A percentile compares a stretch with the other conserved stretches of the same genome.
phyloP scores from a whole-genome alignment of 2,329 filamentous ascomycete species.

The Trichoderma lentiforme region DNA sequence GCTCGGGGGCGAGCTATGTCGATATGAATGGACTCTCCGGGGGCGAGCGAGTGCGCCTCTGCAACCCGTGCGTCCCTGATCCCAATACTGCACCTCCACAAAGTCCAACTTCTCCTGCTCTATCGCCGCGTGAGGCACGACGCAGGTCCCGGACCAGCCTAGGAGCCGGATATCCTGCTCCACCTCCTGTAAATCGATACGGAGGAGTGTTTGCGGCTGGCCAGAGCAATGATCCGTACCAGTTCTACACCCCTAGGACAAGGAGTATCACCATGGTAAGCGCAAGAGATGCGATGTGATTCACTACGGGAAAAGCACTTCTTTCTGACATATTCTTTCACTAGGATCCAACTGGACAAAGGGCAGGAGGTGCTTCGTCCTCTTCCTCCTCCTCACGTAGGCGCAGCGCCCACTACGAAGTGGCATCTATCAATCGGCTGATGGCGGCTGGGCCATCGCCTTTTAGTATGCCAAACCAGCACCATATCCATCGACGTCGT shows the following conservation, averaged over 20 bases:
- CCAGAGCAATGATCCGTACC: conserved; percentile 35
- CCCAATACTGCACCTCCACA: conserved; percentile 57
- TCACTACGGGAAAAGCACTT: not conserved
- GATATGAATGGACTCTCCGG: conserved; percentile 48
- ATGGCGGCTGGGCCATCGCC: conserved; percentile 36
- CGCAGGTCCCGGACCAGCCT: conserved; percentile 46
- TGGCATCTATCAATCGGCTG: conserved; percentile 38
- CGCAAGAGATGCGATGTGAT: not conserved
- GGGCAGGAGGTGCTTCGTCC: conserved; percentile 22
- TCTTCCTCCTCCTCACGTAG: conserved; percentile 30
- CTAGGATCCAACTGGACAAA: conserved; percentile 24
- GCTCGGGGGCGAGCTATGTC: conserved; percentile 39
- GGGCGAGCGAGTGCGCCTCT: conserved; percentile 57
- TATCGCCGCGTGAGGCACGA: conserved; percentile 38
- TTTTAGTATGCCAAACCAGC: conserved; percentile 30
- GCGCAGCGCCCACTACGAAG: conserved; percentile 30
- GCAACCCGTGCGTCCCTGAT: conserved; percentile 61
- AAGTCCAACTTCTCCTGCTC: conserved; percentile 35
- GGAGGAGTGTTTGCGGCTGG: conserved; percentile 36
- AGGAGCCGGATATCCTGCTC: conserved; percentile 30
- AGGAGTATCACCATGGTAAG: conserved; percentile 52
- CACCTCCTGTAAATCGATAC: conserved; percentile 31
- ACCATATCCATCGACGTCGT: conserved; percentile 30
- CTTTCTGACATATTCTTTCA: conserved; percentile 6
- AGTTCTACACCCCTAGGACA: conserved; percentile 31